Conservation (phyloP, 441 rosid species). For the Pelargonium fulgidum region DNA sequence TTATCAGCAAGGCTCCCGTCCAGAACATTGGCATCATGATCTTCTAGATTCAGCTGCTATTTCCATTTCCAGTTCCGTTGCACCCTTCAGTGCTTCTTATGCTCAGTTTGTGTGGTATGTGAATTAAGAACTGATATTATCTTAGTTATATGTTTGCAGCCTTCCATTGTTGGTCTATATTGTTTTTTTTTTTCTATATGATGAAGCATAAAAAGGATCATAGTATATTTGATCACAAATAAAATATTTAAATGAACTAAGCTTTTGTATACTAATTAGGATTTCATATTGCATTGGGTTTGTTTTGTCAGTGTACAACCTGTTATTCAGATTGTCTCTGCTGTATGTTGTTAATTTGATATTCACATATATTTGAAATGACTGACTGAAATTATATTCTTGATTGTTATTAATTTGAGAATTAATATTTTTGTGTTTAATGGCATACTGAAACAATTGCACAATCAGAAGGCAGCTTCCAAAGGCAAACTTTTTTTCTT, state of each 20-base stretch:
- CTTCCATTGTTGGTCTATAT: background rate
- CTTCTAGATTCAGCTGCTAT: slow-evolving; percentile 76
- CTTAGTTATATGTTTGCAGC: background rate
- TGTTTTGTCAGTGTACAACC: background rate
- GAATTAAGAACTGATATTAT: slow-evolving; percentile 14
- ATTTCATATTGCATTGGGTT: slow-evolving; percentile 1
- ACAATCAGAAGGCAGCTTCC: background rate
- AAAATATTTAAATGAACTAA: background rate
- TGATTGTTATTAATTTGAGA: slow-evolving; percentile 6
- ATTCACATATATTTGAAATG: background rate
- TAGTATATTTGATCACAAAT: slow-evolving; percentile 5
- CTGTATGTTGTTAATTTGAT: background rate
- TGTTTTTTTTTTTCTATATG: background rate
- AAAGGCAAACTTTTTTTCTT: background rate
- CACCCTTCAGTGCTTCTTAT: slow-evolving; percentile 39
- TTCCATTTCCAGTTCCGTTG: slow-evolving; percentile 41
- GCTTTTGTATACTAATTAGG: background rate
- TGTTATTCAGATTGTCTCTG: background rate
- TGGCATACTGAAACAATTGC: background rate
- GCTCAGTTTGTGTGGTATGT: slow-evolving; percentile 67
- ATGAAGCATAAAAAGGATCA: background rate
- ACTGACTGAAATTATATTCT: background rate
- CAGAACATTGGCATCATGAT: slow-evolving; percentile 65
- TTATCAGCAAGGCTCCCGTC: slow-evolving; percentile 36
- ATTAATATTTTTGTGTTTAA: background rate